phyloP scores from a whole-genome alignment of 352 stramenopile genomes.

The Blastocystis sp. region DNA sequence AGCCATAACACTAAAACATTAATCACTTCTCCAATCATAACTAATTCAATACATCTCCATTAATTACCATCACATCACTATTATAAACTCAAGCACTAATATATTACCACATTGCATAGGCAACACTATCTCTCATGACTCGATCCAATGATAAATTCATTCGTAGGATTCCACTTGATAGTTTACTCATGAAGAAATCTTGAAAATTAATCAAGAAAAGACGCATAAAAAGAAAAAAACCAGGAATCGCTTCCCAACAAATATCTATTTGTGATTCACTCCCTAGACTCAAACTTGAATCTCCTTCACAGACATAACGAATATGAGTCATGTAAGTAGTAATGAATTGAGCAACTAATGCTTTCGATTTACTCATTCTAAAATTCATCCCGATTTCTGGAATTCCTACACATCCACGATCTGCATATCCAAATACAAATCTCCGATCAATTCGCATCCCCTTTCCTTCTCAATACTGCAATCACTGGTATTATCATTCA shows the following conservation, averaged over 20 bases:
- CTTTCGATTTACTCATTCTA: conserved; percentile 10
- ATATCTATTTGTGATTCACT: neutral
- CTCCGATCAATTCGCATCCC: neutral
- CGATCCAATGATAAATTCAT: conserved; percentile 20
- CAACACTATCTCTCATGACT: conserved; percentile 3
- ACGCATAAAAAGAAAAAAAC: conserved; percentile 19
- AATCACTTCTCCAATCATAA: neutral
- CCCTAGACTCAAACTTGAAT: neutral
- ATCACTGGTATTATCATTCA: neutral
- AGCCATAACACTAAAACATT: conserved; percentile 33
- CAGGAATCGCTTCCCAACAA: conserved; percentile 40
- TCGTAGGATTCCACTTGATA: conserved; percentile 55
- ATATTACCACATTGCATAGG: conserved; percentile 32
- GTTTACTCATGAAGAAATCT: conserved; percentile 60
- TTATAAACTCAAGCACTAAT: neutral
- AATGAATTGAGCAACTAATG: conserved; percentile 17
- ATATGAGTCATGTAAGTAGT: conserved; percentile 3
- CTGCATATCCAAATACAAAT: conserved; percentile 51
- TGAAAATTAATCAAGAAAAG: conserved; percentile 58
- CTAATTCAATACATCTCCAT: conserved; percentile 40
- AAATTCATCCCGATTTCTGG: neutral
- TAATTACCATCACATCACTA: conserved; percentile 32
- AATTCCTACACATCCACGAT: neutral
- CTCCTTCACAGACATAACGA: neutral
- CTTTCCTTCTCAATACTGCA: neutral